A percentile compares a stretch with the other conserved stretches of the same genome.
Conservation (phyloP, 371 early-diverging fungal genomes). For the Apophysomyces variabilis region DNA sequence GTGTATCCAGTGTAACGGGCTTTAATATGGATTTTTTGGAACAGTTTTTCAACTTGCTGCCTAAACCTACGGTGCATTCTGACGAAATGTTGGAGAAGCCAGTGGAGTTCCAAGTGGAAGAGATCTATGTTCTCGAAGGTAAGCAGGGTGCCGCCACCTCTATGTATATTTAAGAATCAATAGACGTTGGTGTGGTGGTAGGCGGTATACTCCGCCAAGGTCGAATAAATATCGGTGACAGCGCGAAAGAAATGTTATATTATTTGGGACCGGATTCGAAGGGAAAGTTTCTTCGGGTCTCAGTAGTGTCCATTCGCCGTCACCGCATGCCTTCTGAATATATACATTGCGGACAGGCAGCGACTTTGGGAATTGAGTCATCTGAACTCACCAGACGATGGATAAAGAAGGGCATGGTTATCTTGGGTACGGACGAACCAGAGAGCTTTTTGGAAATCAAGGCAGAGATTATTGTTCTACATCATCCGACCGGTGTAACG, state of each 20-base stretch:
- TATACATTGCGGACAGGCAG: slow-evolving; percentile 84
- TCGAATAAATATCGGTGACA: slow-evolving; percentile 39
- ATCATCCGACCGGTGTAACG: slow-evolving; percentile 67
- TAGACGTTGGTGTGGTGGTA: slow-evolving; percentile 60
- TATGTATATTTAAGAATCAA: neutral
- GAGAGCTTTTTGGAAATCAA: slow-evolving; percentile 78
- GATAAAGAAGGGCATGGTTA: slow-evolving; percentile 87
- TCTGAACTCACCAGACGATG: slow-evolving; percentile 46
- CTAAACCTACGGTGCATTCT: slow-evolving; percentile 47
- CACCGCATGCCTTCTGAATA: slow-evolving; percentile 79
- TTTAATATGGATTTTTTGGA: slow-evolving; percentile 77
- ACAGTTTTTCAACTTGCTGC: slow-evolving; percentile 75
- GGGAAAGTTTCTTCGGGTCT: slow-evolving; percentile 54
- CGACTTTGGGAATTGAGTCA: slow-evolving; percentile 76
- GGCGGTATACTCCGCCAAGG: slow-evolving; percentile 62
- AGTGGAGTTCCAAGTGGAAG: slow-evolving; percentile 85
- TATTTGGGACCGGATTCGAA: slow-evolving; percentile 60
- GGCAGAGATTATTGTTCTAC: slow-evolving; percentile 86
- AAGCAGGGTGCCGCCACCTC: slow-evolving; percentile 22
- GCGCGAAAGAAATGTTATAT: slow-evolving; percentile 27
- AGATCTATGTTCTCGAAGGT: slow-evolving; percentile 86
- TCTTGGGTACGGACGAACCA: slow-evolving; percentile 58
- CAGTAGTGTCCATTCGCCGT: slow-evolving; percentile 85
- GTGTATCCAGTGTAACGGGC: slow-evolving; percentile 89
- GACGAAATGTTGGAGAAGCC: slow-evolving; percentile 54